Conservation (phyloP, 2,329 filamentous ascomycete species). For the Cercospora sp. region DNA sequence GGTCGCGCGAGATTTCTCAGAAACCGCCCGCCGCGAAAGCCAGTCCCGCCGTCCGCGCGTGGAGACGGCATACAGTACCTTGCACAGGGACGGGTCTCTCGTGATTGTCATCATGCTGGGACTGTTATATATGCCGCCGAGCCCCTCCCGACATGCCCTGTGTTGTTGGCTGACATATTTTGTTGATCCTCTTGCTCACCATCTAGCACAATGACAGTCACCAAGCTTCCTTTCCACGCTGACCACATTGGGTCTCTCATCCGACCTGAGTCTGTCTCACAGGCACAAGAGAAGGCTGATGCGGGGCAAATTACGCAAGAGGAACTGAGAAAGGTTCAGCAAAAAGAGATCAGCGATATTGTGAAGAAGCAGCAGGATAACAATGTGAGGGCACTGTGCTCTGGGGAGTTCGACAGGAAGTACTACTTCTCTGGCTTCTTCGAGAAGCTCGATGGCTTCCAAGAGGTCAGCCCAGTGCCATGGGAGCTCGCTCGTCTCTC, state of each 20-base stretch:
- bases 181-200: not conserved
- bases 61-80: slow-evolving; percentile 1
- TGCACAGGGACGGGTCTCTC: not conserved
- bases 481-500: slow-evolving; percentile 41
- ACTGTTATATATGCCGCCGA: slow-evolving; percentile 1
- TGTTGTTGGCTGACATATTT: slow-evolving; percentile 1
- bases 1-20: not conserved
- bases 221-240: slow-evolving; percentile 65
- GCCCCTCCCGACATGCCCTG: not conserved
- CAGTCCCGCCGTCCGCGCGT: not conserved
- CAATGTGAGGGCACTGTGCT: slow-evolving; percentile 64
- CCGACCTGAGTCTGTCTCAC: slow-evolving; percentile 62
- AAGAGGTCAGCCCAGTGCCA: slow-evolving; percentile 41
- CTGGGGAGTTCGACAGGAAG: slow-evolving; percentile 63
- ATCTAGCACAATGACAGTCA: slow-evolving; percentile 27
- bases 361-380: slow-evolving; percentile 65
- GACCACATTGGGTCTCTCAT: slow-evolving; percentile 74
- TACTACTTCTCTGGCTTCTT: slow-evolving; percentile 45
- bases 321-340: slow-evolving; percentile 64
- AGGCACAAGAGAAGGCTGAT: slow-evolving; percentile 58
- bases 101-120: not conserved
- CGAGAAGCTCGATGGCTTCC: slow-evolving; percentile 43
- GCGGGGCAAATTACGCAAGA: slow-evolving; percentile 56
- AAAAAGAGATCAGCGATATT: slow-evolving; percentile 64
- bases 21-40: not conserved